Base-by-base conservation (phyloP, 78 protist genomes). In the Dictyostelium brefeldianum region DNA sequence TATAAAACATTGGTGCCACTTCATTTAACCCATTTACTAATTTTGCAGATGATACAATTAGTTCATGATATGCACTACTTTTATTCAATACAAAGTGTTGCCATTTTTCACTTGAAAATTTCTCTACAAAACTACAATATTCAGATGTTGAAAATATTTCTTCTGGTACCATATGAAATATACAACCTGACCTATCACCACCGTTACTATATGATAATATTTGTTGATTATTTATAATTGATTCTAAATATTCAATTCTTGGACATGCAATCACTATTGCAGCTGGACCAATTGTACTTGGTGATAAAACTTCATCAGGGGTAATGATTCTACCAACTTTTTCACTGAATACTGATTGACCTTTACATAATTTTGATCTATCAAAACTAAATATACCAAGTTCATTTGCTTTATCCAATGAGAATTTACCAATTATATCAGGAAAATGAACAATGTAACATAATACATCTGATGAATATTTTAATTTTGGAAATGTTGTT, bases 341-440 rank as follows among this genome's bases (percentile, higher is more conserved):
- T 46, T 80, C 74, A 59, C 46, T 74, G 5, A 59, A 50, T 36
- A 85, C 83, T 5, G 92, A 75, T 25, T 85, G 43, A 31, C 92
- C 92, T 29, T 75, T 75, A 53, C 81, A 73, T 9, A 85, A 36
- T 29, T 85, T 20, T 15, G 67, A 17, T 12, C 92, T 22, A 1
- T 65, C 74, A 12, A 41, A 0, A 46, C 92, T 83, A 18, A 43
- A 50, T 4, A 85, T 78, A 48, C 83, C 92, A 7, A 85, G 29
- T 20, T 73, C 77, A 62, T 74, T 51, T 4, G 92, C 92, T 25
- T 62, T 71, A 22, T 85, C 53, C 7, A 36, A 47, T 46, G 36
- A 25, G 27, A 85, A 85, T 51, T 85, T 85, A 5, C 92, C 92
- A 43, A 85, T 59, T 46, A 85, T 85, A 48, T 85, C 92, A 0